phyloP scores from a whole-genome alignment of 2,329 filamentous ascomycete species.

The Monosporascus sp. region DNA sequence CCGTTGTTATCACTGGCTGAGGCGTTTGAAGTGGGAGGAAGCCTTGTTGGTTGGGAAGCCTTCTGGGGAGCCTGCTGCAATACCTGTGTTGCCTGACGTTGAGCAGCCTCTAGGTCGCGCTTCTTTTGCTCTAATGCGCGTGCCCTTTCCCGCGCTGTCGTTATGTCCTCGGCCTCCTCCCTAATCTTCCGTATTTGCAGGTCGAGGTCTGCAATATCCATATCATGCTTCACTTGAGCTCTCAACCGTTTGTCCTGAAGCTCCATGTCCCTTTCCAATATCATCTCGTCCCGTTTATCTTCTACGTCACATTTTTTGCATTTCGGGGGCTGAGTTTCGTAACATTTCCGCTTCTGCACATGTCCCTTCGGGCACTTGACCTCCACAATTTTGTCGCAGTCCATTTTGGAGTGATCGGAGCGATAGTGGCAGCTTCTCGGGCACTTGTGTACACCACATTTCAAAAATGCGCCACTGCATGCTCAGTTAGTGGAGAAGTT shows the following conservation, averaged over 20 bases:
- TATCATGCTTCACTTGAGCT: neutral
- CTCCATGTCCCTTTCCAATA: too few species aligned
- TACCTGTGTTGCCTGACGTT: conserved; percentile 40
- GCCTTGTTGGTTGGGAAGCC: conserved; percentile 42
- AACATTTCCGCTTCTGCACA: neutral
- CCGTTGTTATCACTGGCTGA: too few species aligned
- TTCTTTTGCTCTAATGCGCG: conserved; percentile 8
- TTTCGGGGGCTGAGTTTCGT: too few species aligned
- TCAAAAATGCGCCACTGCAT: conserved; percentile 6
- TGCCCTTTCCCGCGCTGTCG: conserved; percentile 1
- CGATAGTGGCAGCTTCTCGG: conserved; percentile 57
- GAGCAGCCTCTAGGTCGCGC: conserved; percentile 6
- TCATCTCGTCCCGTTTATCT: too few species aligned
- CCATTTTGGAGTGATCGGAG: conserved; percentile 49
- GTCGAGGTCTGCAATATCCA: conserved; percentile 5
- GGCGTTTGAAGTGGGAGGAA: too few species aligned
- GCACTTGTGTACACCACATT: conserved; percentile 57
- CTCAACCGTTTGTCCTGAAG: too few species aligned
- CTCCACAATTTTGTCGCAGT: conserved; percentile 29
- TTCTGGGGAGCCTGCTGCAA: conserved; percentile 35
- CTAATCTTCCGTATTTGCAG: conserved; percentile 5
- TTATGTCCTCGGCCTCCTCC: conserved; percentile 5
- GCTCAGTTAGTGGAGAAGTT: too few species aligned
- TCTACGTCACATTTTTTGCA: too few species aligned
- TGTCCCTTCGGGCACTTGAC: conserved; percentile 1